A percentile compares a stretch with the other conserved stretches of the same genome.
Conservation (phyloP, 2,329 filamentous ascomycete genomes). For the Huntiella decipiens region DNA sequence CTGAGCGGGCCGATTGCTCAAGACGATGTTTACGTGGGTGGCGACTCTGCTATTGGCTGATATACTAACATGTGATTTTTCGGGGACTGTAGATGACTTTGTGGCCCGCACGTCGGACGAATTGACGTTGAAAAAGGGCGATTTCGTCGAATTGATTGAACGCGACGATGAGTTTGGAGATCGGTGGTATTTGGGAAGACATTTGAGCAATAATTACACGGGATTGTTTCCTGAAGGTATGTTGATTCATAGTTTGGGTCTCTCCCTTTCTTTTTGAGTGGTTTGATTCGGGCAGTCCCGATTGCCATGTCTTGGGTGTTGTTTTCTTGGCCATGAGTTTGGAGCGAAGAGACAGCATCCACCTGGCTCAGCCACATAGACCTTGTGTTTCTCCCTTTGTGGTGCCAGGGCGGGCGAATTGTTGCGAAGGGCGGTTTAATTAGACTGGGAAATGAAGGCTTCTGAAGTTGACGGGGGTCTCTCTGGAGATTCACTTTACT, state of each 20-base stretch:
- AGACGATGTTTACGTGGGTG: no score
- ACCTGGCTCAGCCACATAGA: no score
- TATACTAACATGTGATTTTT: slow-evolving; percentile 4
- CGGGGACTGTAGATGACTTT: slow-evolving; percentile 55
- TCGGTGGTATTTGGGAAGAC: slow-evolving; percentile 65
- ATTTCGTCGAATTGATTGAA: slow-evolving; percentile 66
- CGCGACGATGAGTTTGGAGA: slow-evolving; percentile 78
- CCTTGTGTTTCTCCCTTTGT: no score
- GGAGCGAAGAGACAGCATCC: no score
- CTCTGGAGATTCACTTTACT: not conserved
- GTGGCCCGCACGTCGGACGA: slow-evolving; percentile 81
- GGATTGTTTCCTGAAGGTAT: slow-evolving; percentile 71
- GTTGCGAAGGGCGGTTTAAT: not conserved
- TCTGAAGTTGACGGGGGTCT: not conserved
- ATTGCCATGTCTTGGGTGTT: no score
- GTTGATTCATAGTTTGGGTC: slow-evolving; percentile 14
- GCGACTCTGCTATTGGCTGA: not conserved
- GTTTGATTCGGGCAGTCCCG: no score
- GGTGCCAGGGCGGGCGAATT: not conserved
- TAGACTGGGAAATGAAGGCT: not conserved
- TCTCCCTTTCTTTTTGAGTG: slow-evolving; percentile 3
- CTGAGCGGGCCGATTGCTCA: not conserved
- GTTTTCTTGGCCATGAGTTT: no score
- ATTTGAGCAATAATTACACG: slow-evolving; percentile 52
- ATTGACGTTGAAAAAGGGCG: slow-evolving; percentile 68